Evolutionary conservation across 164 flowering plant species (phyloP), one percentile per base, ranked within the genome.

Genomic region (Aristolochia contorta): DNA sequence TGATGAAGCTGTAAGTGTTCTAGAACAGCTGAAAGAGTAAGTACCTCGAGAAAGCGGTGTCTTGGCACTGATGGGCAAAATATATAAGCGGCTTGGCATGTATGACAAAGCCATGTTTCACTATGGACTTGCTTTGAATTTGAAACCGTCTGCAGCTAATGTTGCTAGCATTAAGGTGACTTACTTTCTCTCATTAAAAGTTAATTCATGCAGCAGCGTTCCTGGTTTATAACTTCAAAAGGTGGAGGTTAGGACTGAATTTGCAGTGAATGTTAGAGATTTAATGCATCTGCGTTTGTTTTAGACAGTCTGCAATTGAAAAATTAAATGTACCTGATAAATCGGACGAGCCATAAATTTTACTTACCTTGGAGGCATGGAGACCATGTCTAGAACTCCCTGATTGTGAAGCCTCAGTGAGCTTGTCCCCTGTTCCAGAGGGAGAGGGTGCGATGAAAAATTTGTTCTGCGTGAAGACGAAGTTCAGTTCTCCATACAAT

Each of bases 81-180:
- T 94, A 14, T 91, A 85, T 60, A 89, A 85, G 73, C 77, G 85
- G 56, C 73, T 69, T 12, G 75, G 81, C 71, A 83, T 78, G 86
- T 78, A 79, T 59, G 89, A 83, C 23, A 83, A 84, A 65, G 96
- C 99, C 59, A 89, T 94, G 88, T 86, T 94, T 73, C 87, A 91
- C 75, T 91, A 80, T 71, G 96, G 96, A 62, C 69, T 82, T 65
- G 96, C 97, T 50, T 74, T 94, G 77, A 97, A 94, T 74, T 64
- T 94, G 76, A 94, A 86, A 75, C 99, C 99, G 16, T 78, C 97
- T 57, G 88, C 95, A 51, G 79, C 96, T 19, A 97, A 91, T 77
- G 90, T 83, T 72, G 97, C 99, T 56, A 59, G 79, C 47, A 94
- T 94, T 45, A 94, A 94, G 99, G 99, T 94, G 62, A n/a, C n/a